Evolutionary conservation across 192 early-diverging fungal genomes (phyloP).

Genomic region (Fimicolochytrium jonesii): DNA sequence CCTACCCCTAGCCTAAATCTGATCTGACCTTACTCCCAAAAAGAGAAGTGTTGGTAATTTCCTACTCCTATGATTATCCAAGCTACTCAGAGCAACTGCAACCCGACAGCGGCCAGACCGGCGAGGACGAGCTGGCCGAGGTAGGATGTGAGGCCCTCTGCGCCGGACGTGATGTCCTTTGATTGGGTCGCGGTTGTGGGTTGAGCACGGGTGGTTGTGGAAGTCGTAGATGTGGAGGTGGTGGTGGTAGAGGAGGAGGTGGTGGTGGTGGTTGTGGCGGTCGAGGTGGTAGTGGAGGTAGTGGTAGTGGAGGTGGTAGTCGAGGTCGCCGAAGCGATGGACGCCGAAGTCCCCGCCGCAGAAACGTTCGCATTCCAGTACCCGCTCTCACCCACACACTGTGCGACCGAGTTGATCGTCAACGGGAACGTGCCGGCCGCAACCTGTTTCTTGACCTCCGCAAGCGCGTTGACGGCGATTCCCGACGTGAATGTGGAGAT

Average conservation of each 20-base stretch:
- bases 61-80: too few species aligned
- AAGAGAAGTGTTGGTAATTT: too few species aligned
- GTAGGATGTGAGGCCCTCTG: neutral
- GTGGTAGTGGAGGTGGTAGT: neutral
- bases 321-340: neutral
- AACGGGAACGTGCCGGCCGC: neutral
- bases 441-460: neutral
- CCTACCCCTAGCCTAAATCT: too few species aligned
- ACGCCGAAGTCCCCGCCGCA: neutral
- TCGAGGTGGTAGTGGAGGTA: neutral
- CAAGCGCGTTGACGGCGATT: neutral
- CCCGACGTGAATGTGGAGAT: constrained; percentile 15
- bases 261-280: neutral
- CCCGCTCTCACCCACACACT: neutral
- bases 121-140: neutral
- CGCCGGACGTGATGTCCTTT: neutral
- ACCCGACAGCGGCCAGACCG: constrained; percentile 1
- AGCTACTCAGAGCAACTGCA: constrained; percentile 21
- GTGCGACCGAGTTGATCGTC: neutral
- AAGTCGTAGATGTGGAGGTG: neutral
- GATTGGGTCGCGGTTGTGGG: neutral
- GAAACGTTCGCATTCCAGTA: neutral
- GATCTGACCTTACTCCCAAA: too few species aligned
- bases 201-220: neutral
- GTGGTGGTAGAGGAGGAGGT: neutral